Conservation (phyloP, 2,329 filamentous ascomycete genomes). For the Fonsecaea erecta region DNA sequence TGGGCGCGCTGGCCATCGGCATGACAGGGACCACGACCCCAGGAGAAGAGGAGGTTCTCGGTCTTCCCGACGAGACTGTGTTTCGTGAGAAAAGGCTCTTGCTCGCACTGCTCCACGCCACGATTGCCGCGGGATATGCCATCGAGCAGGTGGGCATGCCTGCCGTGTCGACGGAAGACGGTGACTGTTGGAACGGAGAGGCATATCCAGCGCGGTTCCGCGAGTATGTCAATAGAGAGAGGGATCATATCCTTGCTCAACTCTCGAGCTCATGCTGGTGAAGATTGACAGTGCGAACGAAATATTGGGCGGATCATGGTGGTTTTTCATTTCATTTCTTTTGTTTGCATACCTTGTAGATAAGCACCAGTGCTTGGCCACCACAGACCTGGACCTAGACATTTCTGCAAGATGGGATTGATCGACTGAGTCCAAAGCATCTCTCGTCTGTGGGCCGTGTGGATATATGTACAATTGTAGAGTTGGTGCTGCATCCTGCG, state of each 20-base stretch:
- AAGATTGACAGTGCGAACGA: neutral
- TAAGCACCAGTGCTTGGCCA: neutral
- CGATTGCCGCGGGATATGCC: conserved; percentile 84
- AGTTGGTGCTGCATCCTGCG: neutral
- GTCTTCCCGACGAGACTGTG: neutral
- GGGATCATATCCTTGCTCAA: conserved; percentile 13
- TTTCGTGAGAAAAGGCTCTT: conserved; percentile 52
- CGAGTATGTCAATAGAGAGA: conserved; percentile 32
- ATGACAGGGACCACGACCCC: conserved; percentile 45
- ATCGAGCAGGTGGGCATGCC: conserved; percentile 95
- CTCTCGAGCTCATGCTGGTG: neutral
- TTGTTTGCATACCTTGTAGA: too few species aligned
- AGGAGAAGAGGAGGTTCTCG: conserved; percentile 39
- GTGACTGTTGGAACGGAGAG: conserved; percentile 50
- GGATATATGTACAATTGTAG: neutral
- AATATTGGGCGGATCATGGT: too few species aligned
- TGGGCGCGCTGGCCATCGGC: conserved; percentile 62
- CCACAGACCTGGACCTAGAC: neutral
- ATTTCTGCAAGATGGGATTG: neutral
- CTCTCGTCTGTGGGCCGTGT: neutral
- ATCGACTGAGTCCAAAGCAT: neutral
- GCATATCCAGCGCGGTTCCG: conserved; percentile 30
- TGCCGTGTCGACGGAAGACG: conserved; percentile 39
- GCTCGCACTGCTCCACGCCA: conserved; percentile 77
- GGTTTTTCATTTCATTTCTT: too few species aligned